Conservation (phyloP, 2,329 filamentous ascomycete genomes). For the Cadophora sp. region DNA sequence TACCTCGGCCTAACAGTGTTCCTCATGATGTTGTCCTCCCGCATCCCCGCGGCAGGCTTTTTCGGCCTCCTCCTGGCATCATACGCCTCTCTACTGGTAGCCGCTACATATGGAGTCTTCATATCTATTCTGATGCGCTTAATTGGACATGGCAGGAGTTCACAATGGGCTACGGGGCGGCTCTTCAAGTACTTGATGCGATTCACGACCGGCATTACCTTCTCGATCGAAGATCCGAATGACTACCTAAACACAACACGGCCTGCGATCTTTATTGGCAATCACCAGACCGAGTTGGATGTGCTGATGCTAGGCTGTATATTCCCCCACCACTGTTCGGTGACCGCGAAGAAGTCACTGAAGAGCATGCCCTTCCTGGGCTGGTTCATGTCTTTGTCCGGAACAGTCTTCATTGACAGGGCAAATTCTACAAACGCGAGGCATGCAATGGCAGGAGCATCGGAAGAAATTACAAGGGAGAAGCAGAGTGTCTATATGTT, state of each 20-base stretch:
- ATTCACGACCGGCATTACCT: constrained; percentile 76
- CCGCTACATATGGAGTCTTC: constrained; percentile 76
- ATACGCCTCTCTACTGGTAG: constrained; percentile 66
- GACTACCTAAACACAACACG: constrained; percentile 62
- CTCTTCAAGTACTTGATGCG: constrained; percentile 83
- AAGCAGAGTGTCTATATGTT: constrained; percentile 85
- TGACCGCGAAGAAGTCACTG: constrained; percentile 89
- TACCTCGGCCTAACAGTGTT: constrained; percentile 58
- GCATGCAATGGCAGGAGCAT: constrained; percentile 84
- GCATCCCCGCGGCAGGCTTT: constrained; percentile 67
- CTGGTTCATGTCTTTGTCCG: constrained; percentile 91
- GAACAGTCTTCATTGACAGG: constrained; percentile 95
- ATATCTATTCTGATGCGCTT: constrained; percentile 75
- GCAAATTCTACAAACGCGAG: constrained; percentile 82
- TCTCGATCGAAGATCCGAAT: constrained; percentile 73
- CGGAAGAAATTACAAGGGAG: constrained; percentile 75
- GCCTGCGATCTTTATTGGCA: constrained; percentile 90
- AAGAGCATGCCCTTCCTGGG: constrained; percentile 84
- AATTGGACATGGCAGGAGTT: constrained; percentile 73
- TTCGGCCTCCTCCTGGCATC: constrained; percentile 71
- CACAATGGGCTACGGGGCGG: constrained; percentile 85
- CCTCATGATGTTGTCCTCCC: constrained; percentile 68
- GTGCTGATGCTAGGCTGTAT: constrained; percentile 88
- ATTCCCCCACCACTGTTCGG: constrained; percentile 90
- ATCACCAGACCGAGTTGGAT: constrained; percentile 96